These are phyloP conservation scores for Trametes polyzona DNA, from an alignment of 1,284 basidiomycete species.

Conservation along the genomic window DNA sequence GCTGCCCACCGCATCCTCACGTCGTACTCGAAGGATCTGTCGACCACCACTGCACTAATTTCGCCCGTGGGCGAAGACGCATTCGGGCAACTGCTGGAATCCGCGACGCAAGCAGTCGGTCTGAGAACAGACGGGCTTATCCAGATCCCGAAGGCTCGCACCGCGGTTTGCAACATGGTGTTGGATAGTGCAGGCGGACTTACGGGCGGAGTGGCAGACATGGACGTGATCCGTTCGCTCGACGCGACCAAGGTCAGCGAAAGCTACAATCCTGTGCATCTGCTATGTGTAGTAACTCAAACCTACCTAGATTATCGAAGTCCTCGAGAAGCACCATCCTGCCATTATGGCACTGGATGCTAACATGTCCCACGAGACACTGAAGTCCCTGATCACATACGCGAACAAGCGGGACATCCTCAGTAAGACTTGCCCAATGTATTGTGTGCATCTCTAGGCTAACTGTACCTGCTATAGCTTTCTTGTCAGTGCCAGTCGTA, in stretches of 20 bases:
- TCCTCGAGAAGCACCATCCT: conserved; percentile 51
- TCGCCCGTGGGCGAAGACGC: conserved; percentile 71
- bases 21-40: conserved; percentile 38
- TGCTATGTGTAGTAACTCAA: background rate
- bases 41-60: conserved; percentile 52
- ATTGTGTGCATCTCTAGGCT: background rate
- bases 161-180: conserved; percentile 86
- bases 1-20: conserved; percentile 72
- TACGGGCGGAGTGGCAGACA: conserved; percentile 88
- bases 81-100: conserved; percentile 65
- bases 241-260: conserved; percentile 47
- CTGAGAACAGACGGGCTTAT: conserved; percentile 87
- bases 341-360: conserved; percentile 80
- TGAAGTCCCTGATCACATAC: conserved; percentile 56
- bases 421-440: conserved; percentile 51
- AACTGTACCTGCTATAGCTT: conserved; percentile 6
- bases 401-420: conserved; percentile 49
- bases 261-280: background rate
- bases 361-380: conserved; percentile 65
- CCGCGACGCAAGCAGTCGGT: conserved; percentile 62
- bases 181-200: conserved; percentile 77
- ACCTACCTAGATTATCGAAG: conserved; percentile 45
- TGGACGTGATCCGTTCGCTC: conserved; percentile 72
- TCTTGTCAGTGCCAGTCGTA: conserved; percentile 17
- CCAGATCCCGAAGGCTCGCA: conserved; percentile 43